Evolutionary conservation across 352 stramenopile species (phyloP), one percentile per base, ranked within the genome.

Genomic region (Globisporangium okanoganense): DNA sequence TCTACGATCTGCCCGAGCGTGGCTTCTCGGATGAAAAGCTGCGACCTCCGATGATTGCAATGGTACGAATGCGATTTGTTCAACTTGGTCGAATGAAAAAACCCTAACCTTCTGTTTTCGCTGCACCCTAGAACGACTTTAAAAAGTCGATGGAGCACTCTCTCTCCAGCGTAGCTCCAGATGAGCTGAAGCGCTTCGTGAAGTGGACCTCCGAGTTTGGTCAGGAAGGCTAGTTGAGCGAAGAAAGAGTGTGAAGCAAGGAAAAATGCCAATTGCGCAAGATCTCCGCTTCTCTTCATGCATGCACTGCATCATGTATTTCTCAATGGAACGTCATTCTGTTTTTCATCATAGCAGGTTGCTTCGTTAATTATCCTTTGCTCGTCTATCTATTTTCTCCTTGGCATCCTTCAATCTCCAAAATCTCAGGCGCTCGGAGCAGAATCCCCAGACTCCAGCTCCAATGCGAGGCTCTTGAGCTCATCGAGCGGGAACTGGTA

Each of bases 121-220:
- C 16, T 54, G 18, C n/a, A n/a, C n/a, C 18, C 27, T 68, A 98
- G 72, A 88, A 83, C 51, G 97, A 99, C 76, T 99, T 99, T 75
- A 82, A 96, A 62, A 89, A 85, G 57, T 95, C 98, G 18, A 81
- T 99, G 71, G 85, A 93, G 59, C 94, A 98, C 73, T 97, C 91
- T 5, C 85, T 96, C 45, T 94, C 89, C 2, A 98, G 96, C 51
- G 97, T 99, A n/a, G 96, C 95, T 8, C 66, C 83, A 36, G 94
- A 99, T 16, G 98, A 99, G 73, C 87, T 99, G 44, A 87, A 95
- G 55, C 85, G 95, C 29, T 99, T 99, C 66, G 81, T 96, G 18
- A 96, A 99, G 63, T 99, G 98, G 98, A 99, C 98, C 7, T 88
- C 94, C 33, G 88, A 99, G 73, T 99, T 99, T 86, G 98, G 98